Conservation (phyloP, 495 filamentous ascomycete genomes). For the Lepidopterella palustris region DNA sequence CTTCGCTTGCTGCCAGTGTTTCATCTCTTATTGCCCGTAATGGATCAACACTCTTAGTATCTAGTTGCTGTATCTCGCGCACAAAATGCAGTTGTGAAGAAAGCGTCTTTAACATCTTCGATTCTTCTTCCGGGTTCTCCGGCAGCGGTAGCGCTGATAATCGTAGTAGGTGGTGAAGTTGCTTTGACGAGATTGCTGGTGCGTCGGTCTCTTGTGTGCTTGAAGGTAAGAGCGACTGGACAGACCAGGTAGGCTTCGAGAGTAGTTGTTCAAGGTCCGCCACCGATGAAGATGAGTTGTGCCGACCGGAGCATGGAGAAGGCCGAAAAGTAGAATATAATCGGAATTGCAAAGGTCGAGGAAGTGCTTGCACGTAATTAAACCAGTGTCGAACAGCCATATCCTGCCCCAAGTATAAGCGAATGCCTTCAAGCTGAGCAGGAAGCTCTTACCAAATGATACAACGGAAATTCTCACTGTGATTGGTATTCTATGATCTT, state of each 20-base stretch:
- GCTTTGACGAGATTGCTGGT: slow-evolving; percentile 43
- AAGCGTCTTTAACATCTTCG: slow-evolving; percentile 62
- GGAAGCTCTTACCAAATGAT: not conserved
- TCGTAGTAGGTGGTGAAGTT: slow-evolving; percentile 78
- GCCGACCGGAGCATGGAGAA: not conserved
- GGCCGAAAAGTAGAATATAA: not conserved
- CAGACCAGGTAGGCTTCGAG: slow-evolving; percentile 75
- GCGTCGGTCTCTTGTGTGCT: slow-evolving; percentile 33
- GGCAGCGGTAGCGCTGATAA: slow-evolving; percentile 84
- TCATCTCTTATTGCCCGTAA: slow-evolving; percentile 79
- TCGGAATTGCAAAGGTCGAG: not conserved
- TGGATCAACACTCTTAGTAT: slow-evolving; percentile 65
- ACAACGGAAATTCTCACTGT: not conserved
- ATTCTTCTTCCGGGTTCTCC: slow-evolving; percentile 48
- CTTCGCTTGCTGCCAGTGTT: slow-evolving; percentile 48
- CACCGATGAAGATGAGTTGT: not conserved
- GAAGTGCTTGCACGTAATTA: not conserved
- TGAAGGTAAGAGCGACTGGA: slow-evolving; percentile 64
- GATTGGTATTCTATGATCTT: not conserved
- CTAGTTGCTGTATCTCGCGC: slow-evolving; percentile 68
- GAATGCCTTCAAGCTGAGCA: not conserved
- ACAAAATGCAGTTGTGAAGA: slow-evolving; percentile 86
- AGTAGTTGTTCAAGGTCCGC: slow-evolving; percentile 53
- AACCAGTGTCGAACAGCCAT: not conserved
- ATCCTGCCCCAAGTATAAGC: not conserved